Evolutionary conservation across 345 rosid genomes (phyloP), one percentile per base, ranked within the genome.

Genomic region (Heritiera littoralis): DNA sequence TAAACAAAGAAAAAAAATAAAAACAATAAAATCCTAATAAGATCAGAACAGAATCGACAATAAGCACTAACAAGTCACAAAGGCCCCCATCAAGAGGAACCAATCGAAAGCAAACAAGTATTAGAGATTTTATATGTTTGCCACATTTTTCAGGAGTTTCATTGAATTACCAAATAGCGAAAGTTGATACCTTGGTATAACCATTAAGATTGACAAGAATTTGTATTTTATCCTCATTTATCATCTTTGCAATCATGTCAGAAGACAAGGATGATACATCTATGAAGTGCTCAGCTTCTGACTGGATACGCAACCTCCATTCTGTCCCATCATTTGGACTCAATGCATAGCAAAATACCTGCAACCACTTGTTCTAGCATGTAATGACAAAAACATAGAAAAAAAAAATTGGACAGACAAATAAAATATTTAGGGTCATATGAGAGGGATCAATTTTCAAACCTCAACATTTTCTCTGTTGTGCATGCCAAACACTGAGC

Each of bases 401-500:
- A 74, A 11, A 11, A 43, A 17, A 45, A 52, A 15, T 52, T 18
- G 65, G 48, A 6, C 28, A 40, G 6, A 7, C 30, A 73, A 28
- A 40, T 49, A 5, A 3, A 28, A 28, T 48, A 12, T 48, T 28
- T 13, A 23, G 20, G 58, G 56, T 70, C 43, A 48, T 49, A 49
- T 5, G 56, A 2, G 38, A 46, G n/a, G 38, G 18, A 45, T 46
- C 38, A 48, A 20, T 49, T 48, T 49, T 46, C 97, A 69, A 68
- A 94, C 99, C 98, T 96, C 98, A 23, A 94, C 84, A 77, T 91
- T 89, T 80, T 89, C 94, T 87, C 86, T 86, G 87, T 92, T 89
- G 85, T 96, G 99, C 98, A 94, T 90, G 81, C 99, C 99, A 86
- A 94, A 96, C 71, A 96, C 97, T 23, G 99, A 96, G 40, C 99